Base-by-base conservation (phyloP, 805 yeast genomes). In the Saccharomyces jurei region DNA sequence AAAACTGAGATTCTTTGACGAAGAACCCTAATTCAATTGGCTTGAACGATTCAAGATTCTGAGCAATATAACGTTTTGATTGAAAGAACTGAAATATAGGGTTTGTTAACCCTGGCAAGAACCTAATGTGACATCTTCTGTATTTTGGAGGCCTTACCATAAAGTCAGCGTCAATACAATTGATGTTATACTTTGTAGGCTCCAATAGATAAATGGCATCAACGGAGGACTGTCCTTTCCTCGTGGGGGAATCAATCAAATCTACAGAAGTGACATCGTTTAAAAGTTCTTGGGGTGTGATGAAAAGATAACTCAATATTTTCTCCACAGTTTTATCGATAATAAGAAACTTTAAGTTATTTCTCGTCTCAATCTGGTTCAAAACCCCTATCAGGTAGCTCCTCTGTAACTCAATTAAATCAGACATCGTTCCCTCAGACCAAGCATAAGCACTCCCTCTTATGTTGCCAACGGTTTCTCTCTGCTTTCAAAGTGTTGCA, bases 201-300 rank as follows among this genome's bases (percentile, higher is more conserved):
- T 86, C 87, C 17, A 89, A 70, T 28, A 94, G 72, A 69, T 94
- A 94, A 9, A 94, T 74, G 6, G 90, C 97, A 60, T 86, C 92
- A 48, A 88, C 76, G 21, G 83, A 81, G 1, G 80, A 70, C 67
- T 83, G 84, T 17, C 82, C 77, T 47, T 79, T 79, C 58, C 96
- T 77, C 46, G 72, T 74, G 2, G 62, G 57, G 27, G 79, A 74
- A 60, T 86, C 92, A 21, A 89, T 74, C 57, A 74, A 70, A 62
- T 84, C 90, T 17, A 87, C 76, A 13, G 88, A 83, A 2, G 86
- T 79, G 6, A 82, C 87, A 49, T 79, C 65, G 41, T 80, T 70
- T 8, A 84, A 70, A 11, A 84, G 67, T 29, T 77, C 79, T 48
- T 74, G 78, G 49, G 68, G 63, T 14, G 57, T 51, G 2, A 51